Percentiles rank a stretch among this genome's conserved stretches.
Evolutionary conservation across 1,284 basidiomycete genomes (phyloP).

Genomic region (Austroboletus niveus): DNA sequence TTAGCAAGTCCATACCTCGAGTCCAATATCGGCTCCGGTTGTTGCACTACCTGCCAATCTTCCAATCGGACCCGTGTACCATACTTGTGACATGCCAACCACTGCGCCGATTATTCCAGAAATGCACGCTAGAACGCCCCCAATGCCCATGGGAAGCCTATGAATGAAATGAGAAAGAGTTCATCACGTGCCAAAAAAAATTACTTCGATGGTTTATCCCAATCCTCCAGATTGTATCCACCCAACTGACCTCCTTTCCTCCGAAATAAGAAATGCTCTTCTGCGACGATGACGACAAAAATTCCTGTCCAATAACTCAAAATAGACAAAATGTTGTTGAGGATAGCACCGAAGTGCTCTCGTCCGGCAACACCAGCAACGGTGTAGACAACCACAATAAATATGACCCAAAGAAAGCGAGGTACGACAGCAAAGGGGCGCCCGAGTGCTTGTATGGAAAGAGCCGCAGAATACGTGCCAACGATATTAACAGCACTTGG

Average conservation of each 20-base stretch:
- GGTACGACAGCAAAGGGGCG: constrained; percentile 56
- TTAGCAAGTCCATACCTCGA: constrained; percentile 40
- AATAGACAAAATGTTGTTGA: constrained; percentile 53
- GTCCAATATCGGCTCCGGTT: constrained; percentile 51
- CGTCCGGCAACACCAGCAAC: constrained; percentile 62
- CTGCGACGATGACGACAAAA: constrained; percentile 55
- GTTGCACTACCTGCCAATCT: constrained; percentile 39
- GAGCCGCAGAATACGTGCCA: constrained; percentile 56
- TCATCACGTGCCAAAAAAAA: no score
- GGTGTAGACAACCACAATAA: constrained; percentile 54
- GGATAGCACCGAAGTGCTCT: constrained; percentile 57
- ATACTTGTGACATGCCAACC: constrained; percentile 48
- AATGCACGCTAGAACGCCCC: constrained; percentile 49
- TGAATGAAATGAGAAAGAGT: no score
- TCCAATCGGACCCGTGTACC: constrained; percentile 55
- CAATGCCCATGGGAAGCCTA: constrained; percentile 54
- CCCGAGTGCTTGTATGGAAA: constrained; percentile 56
- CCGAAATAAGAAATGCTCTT: constrained; percentile 60
- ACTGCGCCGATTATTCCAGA: constrained; percentile 49
- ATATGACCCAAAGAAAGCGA: constrained; percentile 57
- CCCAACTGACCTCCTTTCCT: constrained; percentile 40
- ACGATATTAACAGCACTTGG: constrained; percentile 47
- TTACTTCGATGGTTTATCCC: constrained; percentile 46
- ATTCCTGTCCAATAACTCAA: constrained; percentile 65
- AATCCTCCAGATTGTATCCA: constrained; percentile 55